Evolutionary conservation across 345 rosid species (phyloP), one percentile per base, ranked within the genome.

Genomic region (Sisymbrium irio): DNA sequence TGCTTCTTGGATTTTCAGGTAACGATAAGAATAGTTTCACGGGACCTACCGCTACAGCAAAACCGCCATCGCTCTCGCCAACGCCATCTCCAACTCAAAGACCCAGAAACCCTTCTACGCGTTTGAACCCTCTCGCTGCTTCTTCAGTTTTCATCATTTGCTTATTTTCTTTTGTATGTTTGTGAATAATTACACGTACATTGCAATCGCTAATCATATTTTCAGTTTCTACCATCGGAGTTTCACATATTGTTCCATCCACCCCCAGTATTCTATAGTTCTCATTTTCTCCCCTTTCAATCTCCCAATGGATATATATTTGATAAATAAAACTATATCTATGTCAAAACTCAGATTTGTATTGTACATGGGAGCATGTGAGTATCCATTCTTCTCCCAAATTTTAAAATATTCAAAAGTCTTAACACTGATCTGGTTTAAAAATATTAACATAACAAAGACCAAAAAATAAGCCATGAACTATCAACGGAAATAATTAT

Each of bases 11-110:
- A 28, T 7, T 54, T 42, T n/a, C 65, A 77, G 80, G 80, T 71
- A 46, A 39, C 25, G 80, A 77, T 47, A 5, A 17, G 6, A 77
- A 70, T 9, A n/a, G 76, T 64, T 37, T 32, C 15, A 70, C 6
- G 1, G 50, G 75, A 62, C 45, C 76, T 7, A 22, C 7, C 0
- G 14, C 36, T 3, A 22, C 25, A 9, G 6, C 62, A 57, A 30
- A 50, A 7, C 30, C 30, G 30, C 55, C 55, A 5, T 50, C 30
- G 28, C 55, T 22, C n/a, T n/a, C 55, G 3, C 55, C 55, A 50
- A 4, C n/a, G 55, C 55, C n/a, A 7, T 50, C 55, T 20, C 14
- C 55, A 22, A 50, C 25, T 22, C 25, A 22, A 22, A 22, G n/a
- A 50, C 3, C 6, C n/a, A 50, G 30, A 50, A 50, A 5, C 30